Evolutionary conservation across 306 rosid species (phyloP).

Genomic region (Gynostemma pentaphyllum): DNA sequence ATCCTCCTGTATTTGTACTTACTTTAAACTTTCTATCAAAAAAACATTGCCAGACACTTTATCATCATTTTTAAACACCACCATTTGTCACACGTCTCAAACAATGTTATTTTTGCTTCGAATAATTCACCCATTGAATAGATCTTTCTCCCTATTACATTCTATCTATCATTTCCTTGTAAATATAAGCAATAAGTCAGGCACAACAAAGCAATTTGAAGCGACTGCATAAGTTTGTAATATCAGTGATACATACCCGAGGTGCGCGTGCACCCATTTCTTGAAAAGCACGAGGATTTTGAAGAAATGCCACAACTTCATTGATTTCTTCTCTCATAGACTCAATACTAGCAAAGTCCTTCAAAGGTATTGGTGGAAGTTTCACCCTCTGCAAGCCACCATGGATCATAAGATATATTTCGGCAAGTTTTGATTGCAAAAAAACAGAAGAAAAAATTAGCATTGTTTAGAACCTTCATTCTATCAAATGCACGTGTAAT

Average conservation of each 20-base stretch:
- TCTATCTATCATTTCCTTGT: neutral
- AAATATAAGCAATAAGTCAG: neutral
- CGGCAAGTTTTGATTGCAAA: constrained; percentile 3
- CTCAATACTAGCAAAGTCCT: constrained; percentile 74
- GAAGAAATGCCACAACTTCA: constrained; percentile 88
- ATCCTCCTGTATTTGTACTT: no score
- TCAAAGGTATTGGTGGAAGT: constrained; percentile 89
- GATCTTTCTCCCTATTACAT: no score
- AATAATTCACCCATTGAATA: no score
- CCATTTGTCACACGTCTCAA: no score
- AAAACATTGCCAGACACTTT: no score
- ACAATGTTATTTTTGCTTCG: no score
- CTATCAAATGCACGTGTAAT: constrained; percentile 77
- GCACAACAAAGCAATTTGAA: neutral
- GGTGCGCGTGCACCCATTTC: constrained; percentile 98
- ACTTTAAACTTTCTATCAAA: no score
- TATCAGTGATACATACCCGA: constrained; percentile 50
- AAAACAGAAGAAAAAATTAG: constrained; percentile 2
- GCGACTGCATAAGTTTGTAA: neutral
- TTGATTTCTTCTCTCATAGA: constrained; percentile 93
- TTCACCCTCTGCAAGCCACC: constrained; percentile 78
- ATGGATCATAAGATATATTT: constrained; percentile 19
- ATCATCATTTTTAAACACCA: no score
- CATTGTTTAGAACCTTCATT: constrained; percentile 71
- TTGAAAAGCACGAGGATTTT: constrained; percentile 81